Base-by-base conservation (phyloP, 371 early-diverging fungal species). In the Mycotypha africana region DNA sequence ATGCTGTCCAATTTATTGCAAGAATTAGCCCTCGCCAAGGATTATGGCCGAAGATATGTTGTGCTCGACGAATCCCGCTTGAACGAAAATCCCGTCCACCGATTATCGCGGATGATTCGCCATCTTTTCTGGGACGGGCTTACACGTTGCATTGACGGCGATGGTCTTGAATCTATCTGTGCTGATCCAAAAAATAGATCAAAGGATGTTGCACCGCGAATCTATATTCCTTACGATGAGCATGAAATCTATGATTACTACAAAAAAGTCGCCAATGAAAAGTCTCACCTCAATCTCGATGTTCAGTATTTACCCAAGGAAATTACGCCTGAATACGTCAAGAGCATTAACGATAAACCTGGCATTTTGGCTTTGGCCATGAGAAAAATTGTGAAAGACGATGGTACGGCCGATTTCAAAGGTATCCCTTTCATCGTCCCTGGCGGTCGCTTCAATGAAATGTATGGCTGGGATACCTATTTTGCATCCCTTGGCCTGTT, bases 391-490 rank as follows among this genome's bases (percentile, higher is more conserved):
- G 32, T 62, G 42, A 81, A 81, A 20, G 69, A 74, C 20, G 65
- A 66, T 25, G 82, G 81, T 1, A 56, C 62, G 3, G 51, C 60
- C 19, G 44, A 45, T 3, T 67, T 85, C 42, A 58, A 62, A 19
- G 94, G 93, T n/a, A 80, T 86, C 7, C 92, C 93, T 1, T 97
- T 93, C 56, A 87, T 93, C 16, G 96, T 97, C 3, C 97, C 96
- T 0, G 97, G 97, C 17, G 97, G 97, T 3, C 79, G 97, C 1
- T 97, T 95, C 70, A 97, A 95, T 58, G 97, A 97, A 66, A 93
- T 92, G 89, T 97, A 97, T 61, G 95, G 95, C 2, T 95, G 96
- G 97, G 96, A 96, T 57, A 84, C 85, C 19, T 95, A 93, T 59
- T 96, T 96, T 70, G 92, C 88, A 54, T 69, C 88, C 0, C 64